Evolutionary conservation across 2,329 filamentous ascomycete species (phyloP), one percentile per base, ranked within the genome.

Genomic region (Alternaria brassicae): DNA sequence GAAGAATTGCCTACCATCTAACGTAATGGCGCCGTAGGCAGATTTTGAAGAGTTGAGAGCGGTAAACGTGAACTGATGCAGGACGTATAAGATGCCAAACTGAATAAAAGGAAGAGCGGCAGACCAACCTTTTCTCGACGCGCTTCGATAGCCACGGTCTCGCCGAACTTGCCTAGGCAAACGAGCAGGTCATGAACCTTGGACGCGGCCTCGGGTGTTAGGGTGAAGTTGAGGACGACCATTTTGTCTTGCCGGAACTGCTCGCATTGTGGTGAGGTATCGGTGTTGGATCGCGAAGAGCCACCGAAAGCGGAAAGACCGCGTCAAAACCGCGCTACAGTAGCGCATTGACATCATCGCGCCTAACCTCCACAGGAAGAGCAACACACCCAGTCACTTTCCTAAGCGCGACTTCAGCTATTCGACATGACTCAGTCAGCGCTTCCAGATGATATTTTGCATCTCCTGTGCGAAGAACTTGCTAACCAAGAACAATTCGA

Each of bases 31-130:
- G 25, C 89, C 88, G 75, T 93, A 93, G 17, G 90, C 90, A 4
- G 91, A 92, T 72, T 91, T 92, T 56, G 91, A 91, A n/a, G 86
- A 85, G 74, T 94, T 94, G 63, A 94, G 81, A 13, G 91, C 88
- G 13, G 90, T 92, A 54, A 94, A 82, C 4, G 89, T 83, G 64
- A 94, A 84, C 91, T 76, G 58, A 53, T 37, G 53, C 12, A 19
- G 39, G 41, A 53, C 52, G 41, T 54, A 71, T 70, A 56, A 70
- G 63, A 68, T 58, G 49, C 48, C 50, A 42, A 30, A 55, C 54
- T 48, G 58, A 62, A 49, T 56, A 32, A 50, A 68, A 52, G 47
- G 45, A 44, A 53, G 47, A 63, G 52, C 32, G 53, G 57, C 45
- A 41, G 36, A 71, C 76, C 53, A 77, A 90, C 90, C 74, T 85